Evolutionary conservation across 2,329 filamentous ascomycete species (phyloP), one percentile per base, ranked within the genome.

Genomic region (Cladosporium cucumerinum): DNA sequence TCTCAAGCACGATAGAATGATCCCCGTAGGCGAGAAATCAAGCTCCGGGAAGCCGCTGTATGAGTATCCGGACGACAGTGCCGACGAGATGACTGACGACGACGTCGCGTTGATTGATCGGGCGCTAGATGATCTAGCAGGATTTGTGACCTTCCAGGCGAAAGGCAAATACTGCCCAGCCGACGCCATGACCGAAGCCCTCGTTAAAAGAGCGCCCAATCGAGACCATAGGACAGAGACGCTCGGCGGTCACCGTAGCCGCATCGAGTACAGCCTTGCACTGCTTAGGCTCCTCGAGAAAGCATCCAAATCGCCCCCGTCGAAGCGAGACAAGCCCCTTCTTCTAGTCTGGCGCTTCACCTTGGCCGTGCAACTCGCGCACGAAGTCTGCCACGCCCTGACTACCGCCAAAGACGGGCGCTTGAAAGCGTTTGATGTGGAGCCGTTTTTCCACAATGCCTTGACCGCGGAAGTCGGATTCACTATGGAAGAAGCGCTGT

Each of bases 361-460:
- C n/a, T 23, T 64, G 26, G 61, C 61, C 10, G 52, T 64, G 25
- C 52, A 57, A 21, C 39, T 64, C 12, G 52, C 46, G 12, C 61
- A 64, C 36, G 61, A 64, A n/a, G 54, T 36, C 11, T 57, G 39
- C 39, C 61, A 64, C 52, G 61, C 39, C 5, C 61, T 64, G 12
- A 7, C 16, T 3, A 36, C 51, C 52, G 61, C 61, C 1, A 14
- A 10, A 11, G 52, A 58, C 26, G 61, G 61, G 5, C 52, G 51
- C 25, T 0, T 5, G 6, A 12, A 11, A n/a, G 28, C 6, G 4
- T 18, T 57, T 14, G 28, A 21, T 21, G 58, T 34, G 2, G 61
- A 64, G 12, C 39, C 46, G 0, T 64, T 57, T n/a, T 58, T 57
- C n/a, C 43, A 28, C 21, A 46, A 32, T 12, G 61, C 39, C 2